Percentiles rank a stretch among this genome's conserved stretches.
These are phyloP conservation scores for Trypanosoma boissoni DNA, from an alignment of 208 protist species.

Conservation along the genomic window DNA sequence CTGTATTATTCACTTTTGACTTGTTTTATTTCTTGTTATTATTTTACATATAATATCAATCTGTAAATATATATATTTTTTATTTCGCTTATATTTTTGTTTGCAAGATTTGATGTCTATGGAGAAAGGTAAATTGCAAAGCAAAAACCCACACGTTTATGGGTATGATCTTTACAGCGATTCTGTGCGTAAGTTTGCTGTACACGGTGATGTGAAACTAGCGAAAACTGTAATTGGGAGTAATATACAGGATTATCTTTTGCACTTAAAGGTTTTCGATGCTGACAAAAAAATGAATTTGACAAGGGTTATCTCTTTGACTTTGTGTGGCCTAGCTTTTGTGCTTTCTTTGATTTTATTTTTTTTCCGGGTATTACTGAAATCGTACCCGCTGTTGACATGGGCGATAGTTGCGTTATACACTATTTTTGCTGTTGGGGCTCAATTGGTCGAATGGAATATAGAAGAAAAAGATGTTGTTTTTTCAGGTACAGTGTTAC, in stretches of 20 bases:
- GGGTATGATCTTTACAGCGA: conserved; percentile 73
- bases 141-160: conserved; percentile 33
- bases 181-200: conserved; percentile 49
- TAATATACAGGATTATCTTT: conserved; percentile 31
- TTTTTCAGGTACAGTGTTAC: conserved; percentile 5
- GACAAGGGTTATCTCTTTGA: neutral
- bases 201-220: conserved; percentile 40
- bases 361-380: conserved; percentile 8
- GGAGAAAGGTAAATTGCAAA: conserved; percentile 7
- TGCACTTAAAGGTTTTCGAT: conserved; percentile 18
- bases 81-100: conserved; percentile 16
- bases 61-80: conserved; percentile 7
- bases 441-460: neutral
- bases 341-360: neutral
- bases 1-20: conserved; percentile 4
- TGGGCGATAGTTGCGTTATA: conserved; percentile 1
- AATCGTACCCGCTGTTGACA: conserved; percentile 1
- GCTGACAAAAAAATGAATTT: neutral
- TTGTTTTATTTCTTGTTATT: conserved; percentile 6
- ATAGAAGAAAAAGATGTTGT: neutral
- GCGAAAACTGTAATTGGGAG: conserved; percentile 21
- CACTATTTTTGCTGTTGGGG: neutral
- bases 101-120: conserved; percentile 13
- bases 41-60: conserved; percentile 2
- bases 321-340: neutral